Base-by-base conservation (phyloP, 805 yeast genomes). In the Ogataea trehaloabstinens region DNA sequence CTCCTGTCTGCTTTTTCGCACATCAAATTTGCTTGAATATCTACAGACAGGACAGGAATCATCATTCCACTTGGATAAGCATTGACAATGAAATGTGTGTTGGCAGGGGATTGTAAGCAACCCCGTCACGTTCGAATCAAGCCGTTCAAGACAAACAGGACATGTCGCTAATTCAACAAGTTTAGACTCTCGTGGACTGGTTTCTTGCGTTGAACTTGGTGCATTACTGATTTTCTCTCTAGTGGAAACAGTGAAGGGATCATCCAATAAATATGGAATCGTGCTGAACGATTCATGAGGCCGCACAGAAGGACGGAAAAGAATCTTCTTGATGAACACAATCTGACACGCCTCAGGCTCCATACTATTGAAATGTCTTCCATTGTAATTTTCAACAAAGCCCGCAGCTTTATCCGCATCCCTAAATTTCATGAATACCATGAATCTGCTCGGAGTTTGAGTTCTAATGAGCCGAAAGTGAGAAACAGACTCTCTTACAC, bases 1-100 rank as follows among this genome's bases (percentile, higher is more conserved):
- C 31, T 55, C 52, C 16, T 58, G 42, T 22, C 31, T 40, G 27
- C 39, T 40, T 20, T 40, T 48, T 25, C 46, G 34, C 25, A 45
- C 38, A 31, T 55, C 56, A 21, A 46, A 46, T 25, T 51, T 54
- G 40, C 66, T 82, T 1, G 95, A 79, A 52, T 86, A 86, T 28
- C 97, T 67, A 55, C 96, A 89, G 2, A 89, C 90, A 0, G 96
- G 96, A 56, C 97, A 89, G 19, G 85, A 77, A 43, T 87, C 93
- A 56, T 88, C 95, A 40, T 76, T 77, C 96, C 96, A 89, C 60
- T 82, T 85, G 32, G 87, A 79, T 35, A 89, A 67, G 56, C 96
- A 90, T 49, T 77, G 84, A 49, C 95, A 89, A 59, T 89, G 96
- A 60, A 87, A 89, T 0, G 96, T 86, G 57, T 89, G 97, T 56